Percentiles rank a stretch among this genome's conserved stretches.
phyloP scores from a whole-genome alignment of 257 asterid species.

The Solanum rostratum region DNA sequence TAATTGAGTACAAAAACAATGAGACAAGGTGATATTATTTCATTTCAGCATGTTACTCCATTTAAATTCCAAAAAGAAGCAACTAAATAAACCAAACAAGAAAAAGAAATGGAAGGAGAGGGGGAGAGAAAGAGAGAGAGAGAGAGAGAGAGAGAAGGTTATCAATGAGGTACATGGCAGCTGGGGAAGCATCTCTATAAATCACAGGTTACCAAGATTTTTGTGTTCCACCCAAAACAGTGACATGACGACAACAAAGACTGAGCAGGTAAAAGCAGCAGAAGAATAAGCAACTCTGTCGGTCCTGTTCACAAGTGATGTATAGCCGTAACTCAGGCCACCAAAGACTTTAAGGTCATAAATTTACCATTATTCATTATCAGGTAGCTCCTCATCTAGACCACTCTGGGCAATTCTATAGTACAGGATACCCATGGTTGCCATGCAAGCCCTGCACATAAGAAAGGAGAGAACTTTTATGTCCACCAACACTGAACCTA shows the following conservation, averaged over 20 bases:
- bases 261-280: background rate
- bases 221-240: background rate
- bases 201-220: background rate
- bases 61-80: background rate
- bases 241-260: background rate
- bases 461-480: background rate
- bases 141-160: background rate
- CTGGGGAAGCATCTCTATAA: background rate
- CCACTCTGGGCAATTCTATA: constrained; percentile 77
- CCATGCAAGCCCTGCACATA: constrained; percentile 85
- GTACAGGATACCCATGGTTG: constrained; percentile 89
- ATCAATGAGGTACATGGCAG: background rate
- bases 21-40: background rate
- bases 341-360: background rate
- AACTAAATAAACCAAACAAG: background rate
- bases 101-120: background rate
- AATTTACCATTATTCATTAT: constrained; percentile 34
- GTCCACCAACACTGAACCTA: background rate
- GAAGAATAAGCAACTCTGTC: background rate
- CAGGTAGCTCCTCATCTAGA: constrained; percentile 40
- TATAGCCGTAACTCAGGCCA: background rate
- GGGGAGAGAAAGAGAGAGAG: background rate
- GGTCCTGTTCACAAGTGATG: background rate
- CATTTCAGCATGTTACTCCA: background rate
- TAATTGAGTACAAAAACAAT: background rate